Conservation (phyloP, 176 grass and related monocot species). For the Pharus latifolius region DNA sequence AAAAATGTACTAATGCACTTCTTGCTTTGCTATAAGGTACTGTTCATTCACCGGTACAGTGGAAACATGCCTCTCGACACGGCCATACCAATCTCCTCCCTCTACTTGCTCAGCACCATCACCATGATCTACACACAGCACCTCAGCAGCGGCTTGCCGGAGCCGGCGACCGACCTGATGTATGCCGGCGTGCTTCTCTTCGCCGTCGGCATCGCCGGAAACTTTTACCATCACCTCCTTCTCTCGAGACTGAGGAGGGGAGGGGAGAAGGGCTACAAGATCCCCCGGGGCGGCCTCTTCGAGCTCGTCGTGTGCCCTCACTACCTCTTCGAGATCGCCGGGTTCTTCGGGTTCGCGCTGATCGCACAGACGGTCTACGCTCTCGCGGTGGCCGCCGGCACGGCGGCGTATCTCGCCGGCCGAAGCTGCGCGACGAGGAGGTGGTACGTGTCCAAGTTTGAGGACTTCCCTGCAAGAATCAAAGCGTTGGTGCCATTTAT, state of each 20-base stretch:
- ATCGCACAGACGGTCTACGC: constrained; percentile 56
- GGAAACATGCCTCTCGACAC: constrained; percentile 31
- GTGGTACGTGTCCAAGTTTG: constrained; percentile 70
- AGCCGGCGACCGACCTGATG: constrained; percentile 36
- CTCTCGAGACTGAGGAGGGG: constrained; percentile 34
- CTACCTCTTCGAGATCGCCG: constrained; percentile 79
- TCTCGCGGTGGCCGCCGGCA: constrained; percentile 33
- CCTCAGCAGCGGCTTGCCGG: constrained; percentile 24
- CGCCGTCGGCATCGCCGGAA: constrained; percentile 42
- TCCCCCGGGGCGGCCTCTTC: constrained; percentile 58
- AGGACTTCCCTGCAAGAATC: constrained; percentile 31
- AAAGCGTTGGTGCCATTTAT: constrained; percentile 66
- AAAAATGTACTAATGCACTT: too few species aligned
- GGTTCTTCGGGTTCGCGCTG: constrained; percentile 48
- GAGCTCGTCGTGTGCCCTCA: constrained; percentile 49
- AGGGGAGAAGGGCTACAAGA: constrained; percentile 43
- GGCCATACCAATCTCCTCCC: constrained; percentile 22
- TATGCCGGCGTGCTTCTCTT: constrained; percentile 28
- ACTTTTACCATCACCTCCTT: constrained; percentile 75
- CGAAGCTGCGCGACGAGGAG: constrained; percentile 61
- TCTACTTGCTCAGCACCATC: constrained; percentile 36
- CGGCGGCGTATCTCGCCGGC: constrained; percentile 46
- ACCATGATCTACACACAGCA: constrained; percentile 50
- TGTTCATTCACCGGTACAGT: constrained; percentile 61
- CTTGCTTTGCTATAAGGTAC: too few species aligned